Percentiles rank a stretch among this genome's conserved stretches.
phyloP scores from a whole-genome alignment of 371 early-diverging fungal species.

The Syncephalastrum monosporum region DNA sequence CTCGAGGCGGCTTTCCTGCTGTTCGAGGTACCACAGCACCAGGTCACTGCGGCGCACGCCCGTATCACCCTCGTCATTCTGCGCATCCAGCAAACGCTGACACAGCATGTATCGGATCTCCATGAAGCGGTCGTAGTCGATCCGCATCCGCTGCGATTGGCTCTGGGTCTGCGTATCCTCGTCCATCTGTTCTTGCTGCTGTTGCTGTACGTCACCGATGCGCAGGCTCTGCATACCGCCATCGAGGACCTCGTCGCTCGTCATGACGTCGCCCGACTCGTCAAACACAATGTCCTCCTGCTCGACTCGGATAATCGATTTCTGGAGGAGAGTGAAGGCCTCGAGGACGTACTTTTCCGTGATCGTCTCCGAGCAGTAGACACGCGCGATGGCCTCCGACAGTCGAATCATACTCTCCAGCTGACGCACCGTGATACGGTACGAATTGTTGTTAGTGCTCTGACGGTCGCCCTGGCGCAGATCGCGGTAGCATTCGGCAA shows the following conservation, averaged over 20 bases:
- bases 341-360: conserved; percentile 83
- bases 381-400: conserved; percentile 96
- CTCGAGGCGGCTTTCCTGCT: conserved; percentile 67
- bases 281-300: conserved; percentile 84
- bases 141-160: conserved; percentile 33
- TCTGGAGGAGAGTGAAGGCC: conserved; percentile 88
- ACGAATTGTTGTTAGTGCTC: conserved; percentile 73
- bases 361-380: conserved; percentile 72
- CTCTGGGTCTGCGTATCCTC: conserved; percentile 16
- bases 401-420: conserved; percentile 98
- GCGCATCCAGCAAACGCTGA: conserved; percentile 56
- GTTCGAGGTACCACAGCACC: conserved; percentile 82
- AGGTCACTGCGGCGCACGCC: conserved; percentile 75
- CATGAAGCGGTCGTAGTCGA: conserved; percentile 81
- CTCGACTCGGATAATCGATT: conserved; percentile 93
- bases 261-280: conserved; percentile 31
- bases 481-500: conserved; percentile 88
- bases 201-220: conserved; percentile 9
- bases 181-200: conserved; percentile 28
- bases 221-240: conserved; percentile 21
- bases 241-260: conserved; percentile 39
- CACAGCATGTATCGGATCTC: conserved; percentile 73
- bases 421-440: conserved; percentile 98
- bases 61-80: conserved; percentile 22
- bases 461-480: conserved; percentile 90